Evolutionary conservation across 768 basidiomycete species (phyloP).

Genomic region (Kondoa malvinella): DNA sequence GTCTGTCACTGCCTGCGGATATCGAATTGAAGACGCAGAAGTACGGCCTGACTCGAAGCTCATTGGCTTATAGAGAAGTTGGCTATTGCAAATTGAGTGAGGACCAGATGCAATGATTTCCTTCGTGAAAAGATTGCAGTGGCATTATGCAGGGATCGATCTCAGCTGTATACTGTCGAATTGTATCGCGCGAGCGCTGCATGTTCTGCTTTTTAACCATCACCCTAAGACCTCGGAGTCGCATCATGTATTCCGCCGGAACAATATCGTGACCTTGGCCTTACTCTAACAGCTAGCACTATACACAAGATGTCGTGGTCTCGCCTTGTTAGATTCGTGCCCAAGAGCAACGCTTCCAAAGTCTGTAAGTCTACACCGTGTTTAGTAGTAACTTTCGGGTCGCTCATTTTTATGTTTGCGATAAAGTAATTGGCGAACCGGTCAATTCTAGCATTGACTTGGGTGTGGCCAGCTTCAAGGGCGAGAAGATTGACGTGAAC

Average conservation of each 20-base stretch:
- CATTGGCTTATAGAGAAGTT: no score
- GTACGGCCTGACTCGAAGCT: no score
- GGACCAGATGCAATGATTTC: no score
- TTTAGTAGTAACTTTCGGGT: no score
- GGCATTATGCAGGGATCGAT: background rate
- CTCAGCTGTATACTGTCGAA: background rate
- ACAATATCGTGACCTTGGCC: background rate
- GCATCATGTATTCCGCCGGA: background rate
- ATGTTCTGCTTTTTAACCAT: no score
- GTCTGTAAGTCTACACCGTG: no score
- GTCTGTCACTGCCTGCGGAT: no score
- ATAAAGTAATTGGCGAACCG: slow-evolving; percentile 5
- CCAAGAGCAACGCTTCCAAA: background rate
- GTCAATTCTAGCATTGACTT: background rate
- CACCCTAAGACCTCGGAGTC: no score
- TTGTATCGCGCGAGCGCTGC: background rate
- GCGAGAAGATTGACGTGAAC: background rate
- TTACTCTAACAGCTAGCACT: background rate
- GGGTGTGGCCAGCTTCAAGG: background rate
- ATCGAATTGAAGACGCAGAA: no score
- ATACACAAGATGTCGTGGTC: background rate
- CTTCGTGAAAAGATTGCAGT: no score
- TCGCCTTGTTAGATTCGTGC: background rate
- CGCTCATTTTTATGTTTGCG: no score
- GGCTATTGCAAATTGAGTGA: no score